Base-by-base conservation (phyloP, 805 yeast genomes). In the Gaillardinia entomophila region DNA sequence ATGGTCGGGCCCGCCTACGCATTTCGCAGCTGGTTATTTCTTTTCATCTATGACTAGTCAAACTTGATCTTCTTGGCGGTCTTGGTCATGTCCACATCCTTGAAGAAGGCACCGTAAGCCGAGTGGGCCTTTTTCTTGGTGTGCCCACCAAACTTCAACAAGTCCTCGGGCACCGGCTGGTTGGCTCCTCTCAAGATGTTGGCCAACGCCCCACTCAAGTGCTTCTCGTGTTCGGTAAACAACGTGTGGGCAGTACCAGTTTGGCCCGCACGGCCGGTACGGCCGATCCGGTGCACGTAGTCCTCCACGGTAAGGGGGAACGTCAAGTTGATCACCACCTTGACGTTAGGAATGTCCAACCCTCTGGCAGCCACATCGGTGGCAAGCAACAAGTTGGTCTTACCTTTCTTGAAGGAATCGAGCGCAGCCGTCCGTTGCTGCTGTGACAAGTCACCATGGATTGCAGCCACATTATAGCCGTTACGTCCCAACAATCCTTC, bases 281-380 rank as follows among this genome's bases (percentile, higher is more conserved):
- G 83, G 41, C 97, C 97, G 46, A 90, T 90, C 64, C 97, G 77
- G 59, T 90, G 97, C 24, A 90, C 97, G 53, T 90, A 90, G 62
- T 90, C 97, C 61, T 90, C 97, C 8, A 86, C 92, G 1, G 97
- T 89, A 49, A 89, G 73, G 29, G 98, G 98, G 79, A 90, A 90
- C 5, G 97, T 89, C 57, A 90, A 71, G 58, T 90, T 90, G 57
- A 90, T 87, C 26, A 90, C 97, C 13, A 87, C 84, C 60, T 89
- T 90, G 40, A 92, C 98, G 47, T 94, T 87, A 32, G 98, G 98
- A 49, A 92, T 92, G 61, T 92, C 99, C 45, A 92, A 72, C 42
- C 97, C 97, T 70, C 97, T 77, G 26, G 97, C 97, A 32, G 97
- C 97, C 37, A 89, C 99, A 65, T 92, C 99, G 2, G 99, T 92